phyloP scores from a whole-genome alignment of 2,329 filamentous ascomycete genomes.

The Colletotrichum liriopes region DNA sequence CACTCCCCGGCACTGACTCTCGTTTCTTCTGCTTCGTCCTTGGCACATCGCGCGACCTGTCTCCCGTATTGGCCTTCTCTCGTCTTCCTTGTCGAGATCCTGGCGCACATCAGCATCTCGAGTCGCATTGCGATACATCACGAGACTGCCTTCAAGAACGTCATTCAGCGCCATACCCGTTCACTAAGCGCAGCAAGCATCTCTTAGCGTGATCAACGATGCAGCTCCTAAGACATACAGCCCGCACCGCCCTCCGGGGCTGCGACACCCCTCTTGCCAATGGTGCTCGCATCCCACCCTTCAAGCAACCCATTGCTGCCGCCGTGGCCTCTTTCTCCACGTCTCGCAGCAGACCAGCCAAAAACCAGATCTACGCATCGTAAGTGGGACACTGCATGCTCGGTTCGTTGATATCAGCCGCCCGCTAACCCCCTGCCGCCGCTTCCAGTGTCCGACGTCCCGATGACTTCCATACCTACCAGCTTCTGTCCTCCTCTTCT shows the following conservation, averaged over 20 bases:
- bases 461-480: conserved; percentile 69
- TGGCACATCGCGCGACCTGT: background rate
- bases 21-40: background rate
- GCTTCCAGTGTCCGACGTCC: conserved; percentile 66
- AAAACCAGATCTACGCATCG: conserved; percentile 56
- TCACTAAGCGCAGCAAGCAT: conserved; percentile 21
- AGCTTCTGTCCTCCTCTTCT: conserved; percentile 68
- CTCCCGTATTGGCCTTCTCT: background rate
- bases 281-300: conserved; percentile 5
- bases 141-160: conserved; percentile 17
- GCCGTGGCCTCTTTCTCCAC: conserved; percentile 37
- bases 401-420: background rate
- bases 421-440: conserved; percentile 18
- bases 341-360: conserved; percentile 44
- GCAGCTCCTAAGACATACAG: conserved; percentile 32
- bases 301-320: conserved; percentile 20
- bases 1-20: background rate
- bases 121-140: conserved; percentile 21
- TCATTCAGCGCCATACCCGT: conserved; percentile 20
- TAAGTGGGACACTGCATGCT: conserved; percentile 45
- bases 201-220: background rate
- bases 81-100: background rate
- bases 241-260: conserved; percentile 34
- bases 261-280: conserved; percentile 23
- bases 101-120: conserved; percentile 22